Evolutionary conservation across 2,329 filamentous ascomycete genomes (phyloP).

Genomic region (Colletotrichum salicis): DNA sequence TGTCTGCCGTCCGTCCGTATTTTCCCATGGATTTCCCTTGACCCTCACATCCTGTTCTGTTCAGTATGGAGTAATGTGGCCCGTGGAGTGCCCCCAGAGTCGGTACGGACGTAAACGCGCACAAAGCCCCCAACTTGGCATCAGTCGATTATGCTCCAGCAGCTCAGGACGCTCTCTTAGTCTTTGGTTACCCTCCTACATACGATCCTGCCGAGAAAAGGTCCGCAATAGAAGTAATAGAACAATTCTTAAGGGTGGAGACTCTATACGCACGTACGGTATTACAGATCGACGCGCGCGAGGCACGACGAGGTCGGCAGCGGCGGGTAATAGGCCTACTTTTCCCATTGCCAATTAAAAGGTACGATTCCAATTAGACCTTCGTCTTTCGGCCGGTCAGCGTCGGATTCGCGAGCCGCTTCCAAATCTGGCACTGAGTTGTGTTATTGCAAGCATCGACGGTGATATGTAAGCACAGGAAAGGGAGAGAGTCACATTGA

Average conservation of each 20-base stretch:
- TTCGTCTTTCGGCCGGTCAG: background rate
- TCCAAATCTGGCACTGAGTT: too few relatives aligned
- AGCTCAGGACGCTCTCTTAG: background rate
- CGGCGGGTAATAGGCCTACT: background rate
- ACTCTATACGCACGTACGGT: background rate
- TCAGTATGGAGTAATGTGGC: background rate
- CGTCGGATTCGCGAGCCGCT: background rate
- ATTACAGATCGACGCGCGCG: background rate
- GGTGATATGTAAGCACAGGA: background rate
- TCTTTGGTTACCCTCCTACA: background rate
- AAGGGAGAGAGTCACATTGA: background rate
- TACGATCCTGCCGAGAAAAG: background rate
- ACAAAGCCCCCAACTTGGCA: background rate
- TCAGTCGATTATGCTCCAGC: constrained; percentile 7
- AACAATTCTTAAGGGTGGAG: background rate
- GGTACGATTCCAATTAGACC: background rate
- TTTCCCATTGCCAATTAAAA: background rate
- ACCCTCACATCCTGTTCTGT: background rate
- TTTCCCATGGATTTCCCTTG: background rate
- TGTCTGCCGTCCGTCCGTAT: background rate
- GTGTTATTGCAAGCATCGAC: background rate
- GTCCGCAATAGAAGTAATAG: background rate
- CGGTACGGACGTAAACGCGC: constrained; percentile 12
- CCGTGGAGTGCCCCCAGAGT: background rate
- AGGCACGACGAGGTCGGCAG: background rate